phyloP scores from a whole-genome alignment of 1,284 basidiomycete species.

The Butyriboletus appendiculatus region DNA sequence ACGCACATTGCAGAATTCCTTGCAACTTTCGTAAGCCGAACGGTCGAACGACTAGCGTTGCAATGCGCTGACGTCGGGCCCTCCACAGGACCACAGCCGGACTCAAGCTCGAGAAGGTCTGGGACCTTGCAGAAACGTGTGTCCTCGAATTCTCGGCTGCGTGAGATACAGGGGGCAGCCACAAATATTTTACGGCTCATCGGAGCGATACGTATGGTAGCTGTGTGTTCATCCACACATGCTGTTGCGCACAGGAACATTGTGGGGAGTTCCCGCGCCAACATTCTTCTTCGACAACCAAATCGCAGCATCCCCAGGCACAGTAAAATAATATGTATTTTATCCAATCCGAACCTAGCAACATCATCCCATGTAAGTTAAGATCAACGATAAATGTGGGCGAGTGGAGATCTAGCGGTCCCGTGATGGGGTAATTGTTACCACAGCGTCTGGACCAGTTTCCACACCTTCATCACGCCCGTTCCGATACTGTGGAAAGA shows the following conservation, averaged over 20 bases:
- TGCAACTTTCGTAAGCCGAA: constrained; percentile 31
- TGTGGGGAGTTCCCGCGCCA: background rate
- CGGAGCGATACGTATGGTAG: background rate
- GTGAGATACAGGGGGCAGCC: constrained; percentile 9
- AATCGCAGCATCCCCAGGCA: background rate
- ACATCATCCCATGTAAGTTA: background rate
- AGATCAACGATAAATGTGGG: background rate
- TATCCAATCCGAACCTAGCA: background rate
- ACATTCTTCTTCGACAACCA: background rate
- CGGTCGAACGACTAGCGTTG: background rate
- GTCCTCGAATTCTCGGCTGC: constrained; percentile 32
- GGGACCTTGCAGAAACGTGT: constrained; percentile 34
- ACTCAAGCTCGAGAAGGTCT: constrained; percentile 36
- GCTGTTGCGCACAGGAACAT: background rate
- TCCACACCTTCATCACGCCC: constrained; percentile 65
- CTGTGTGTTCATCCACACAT: constrained; percentile 22
- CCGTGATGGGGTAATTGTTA: background rate
- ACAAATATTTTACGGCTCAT: background rate
- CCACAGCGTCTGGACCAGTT: constrained; percentile 36
- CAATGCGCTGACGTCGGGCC: constrained; percentile 2
- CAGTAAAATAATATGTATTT: background rate
- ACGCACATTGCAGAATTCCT: constrained; percentile 32
- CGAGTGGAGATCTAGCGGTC: background rate
- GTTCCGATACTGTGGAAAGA: constrained; percentile 51
- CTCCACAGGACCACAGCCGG: constrained; percentile 14